Conservation (phyloP, 2,329 filamentous ascomycete genomes). For the Sporothrix brasiliensis region DNA sequence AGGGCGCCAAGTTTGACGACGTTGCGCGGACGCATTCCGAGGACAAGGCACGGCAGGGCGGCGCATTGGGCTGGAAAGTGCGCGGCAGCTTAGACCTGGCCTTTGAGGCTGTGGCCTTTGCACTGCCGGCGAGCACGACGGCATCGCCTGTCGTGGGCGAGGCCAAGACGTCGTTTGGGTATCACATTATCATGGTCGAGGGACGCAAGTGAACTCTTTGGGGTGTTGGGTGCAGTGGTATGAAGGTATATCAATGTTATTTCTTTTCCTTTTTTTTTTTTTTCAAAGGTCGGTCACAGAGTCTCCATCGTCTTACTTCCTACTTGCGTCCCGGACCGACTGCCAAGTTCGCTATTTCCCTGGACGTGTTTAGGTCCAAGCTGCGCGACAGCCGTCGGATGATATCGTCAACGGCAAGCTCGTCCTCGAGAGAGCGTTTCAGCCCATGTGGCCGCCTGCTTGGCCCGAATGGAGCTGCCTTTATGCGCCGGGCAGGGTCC, state of each 20-base stretch:
- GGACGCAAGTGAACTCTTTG: slow-evolving; percentile 51
- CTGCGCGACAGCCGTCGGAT: not conserved
- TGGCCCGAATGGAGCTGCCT: not conserved
- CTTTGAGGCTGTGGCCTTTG: slow-evolving; percentile 74
- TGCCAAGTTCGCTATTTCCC: not conserved
- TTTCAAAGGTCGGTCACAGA: not conserved
- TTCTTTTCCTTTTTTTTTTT: not conserved
- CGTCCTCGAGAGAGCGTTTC: not conserved
- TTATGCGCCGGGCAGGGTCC: not conserved
- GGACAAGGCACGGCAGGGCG: slow-evolving; percentile 74
- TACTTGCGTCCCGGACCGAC: not conserved
- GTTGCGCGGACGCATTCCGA: slow-evolving; percentile 73
- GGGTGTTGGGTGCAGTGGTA: not conserved
- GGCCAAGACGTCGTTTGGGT: slow-evolving; percentile 74
- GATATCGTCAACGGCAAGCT: slow-evolving; percentile 2
- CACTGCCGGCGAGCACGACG: slow-evolving; percentile 67
- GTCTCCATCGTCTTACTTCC: too few relatives aligned
- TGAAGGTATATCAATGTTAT: not conserved
- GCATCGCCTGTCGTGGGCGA: slow-evolving; percentile 67
- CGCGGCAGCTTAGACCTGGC: slow-evolving; percentile 67
- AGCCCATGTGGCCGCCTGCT: not conserved
- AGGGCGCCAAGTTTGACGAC: slow-evolving; percentile 72
- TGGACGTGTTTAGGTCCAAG: slow-evolving; percentile 8
- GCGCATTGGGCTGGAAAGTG: slow-evolving; percentile 72
- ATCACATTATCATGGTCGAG: slow-evolving; percentile 79